Conservation (phyloP, 2,329 filamentous ascomycete species). For the Gaeumannomyces tritici region DNA sequence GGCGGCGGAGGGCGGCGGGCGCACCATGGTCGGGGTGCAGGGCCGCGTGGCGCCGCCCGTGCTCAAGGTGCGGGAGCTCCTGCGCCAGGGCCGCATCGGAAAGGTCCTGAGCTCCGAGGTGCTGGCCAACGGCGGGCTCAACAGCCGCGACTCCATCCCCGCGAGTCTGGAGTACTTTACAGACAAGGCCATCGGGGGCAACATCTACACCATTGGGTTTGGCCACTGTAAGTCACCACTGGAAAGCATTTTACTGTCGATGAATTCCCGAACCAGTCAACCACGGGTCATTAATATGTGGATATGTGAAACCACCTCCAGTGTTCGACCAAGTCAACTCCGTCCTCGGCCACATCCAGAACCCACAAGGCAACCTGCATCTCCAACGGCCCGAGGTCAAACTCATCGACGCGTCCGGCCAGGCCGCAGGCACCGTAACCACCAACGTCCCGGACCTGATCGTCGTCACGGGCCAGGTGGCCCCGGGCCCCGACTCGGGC, state of each 20-base stretch:
- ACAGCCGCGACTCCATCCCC: slow-evolving; percentile 20
- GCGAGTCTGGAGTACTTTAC: slow-evolving; percentile 36
- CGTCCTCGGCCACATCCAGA: slow-evolving; percentile 33
- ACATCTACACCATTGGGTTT: slow-evolving; percentile 29
- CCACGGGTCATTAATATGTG: slow-evolving; percentile 15
- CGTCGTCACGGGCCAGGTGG: slow-evolving; percentile 22
- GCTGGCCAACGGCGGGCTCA: slow-evolving; percentile 24
- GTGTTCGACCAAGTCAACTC: slow-evolving; percentile 35
- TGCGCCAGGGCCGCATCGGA: slow-evolving; percentile 36
- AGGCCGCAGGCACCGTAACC: slow-evolving; percentile 5
- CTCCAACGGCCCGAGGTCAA: slow-evolving; percentile 31
- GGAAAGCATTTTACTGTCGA: not conserved
- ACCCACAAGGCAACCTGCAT: slow-evolving; percentile 28
- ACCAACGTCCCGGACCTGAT: slow-evolving; percentile 20
- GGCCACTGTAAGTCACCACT: slow-evolving; percentile 28
- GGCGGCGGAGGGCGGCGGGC: slow-evolving; percentile 20
- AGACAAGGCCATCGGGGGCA: slow-evolving; percentile 35
- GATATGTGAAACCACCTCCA: too few species aligned
- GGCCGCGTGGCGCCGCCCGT: slow-evolving; percentile 34
- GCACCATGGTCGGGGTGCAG: slow-evolving; percentile 41
- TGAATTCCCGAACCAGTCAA: slow-evolving; percentile 11
- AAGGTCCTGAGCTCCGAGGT: slow-evolving; percentile 41
- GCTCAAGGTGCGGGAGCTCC: slow-evolving; percentile 30
- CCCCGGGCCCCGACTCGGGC: too few species aligned
- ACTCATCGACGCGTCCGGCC: slow-evolving; percentile 16